Evolutionary conservation across 2,329 filamentous ascomycete species (phyloP), one percentile per base, ranked within the genome.

Genomic region (Ophidiomyces ophidiicola): DNA sequence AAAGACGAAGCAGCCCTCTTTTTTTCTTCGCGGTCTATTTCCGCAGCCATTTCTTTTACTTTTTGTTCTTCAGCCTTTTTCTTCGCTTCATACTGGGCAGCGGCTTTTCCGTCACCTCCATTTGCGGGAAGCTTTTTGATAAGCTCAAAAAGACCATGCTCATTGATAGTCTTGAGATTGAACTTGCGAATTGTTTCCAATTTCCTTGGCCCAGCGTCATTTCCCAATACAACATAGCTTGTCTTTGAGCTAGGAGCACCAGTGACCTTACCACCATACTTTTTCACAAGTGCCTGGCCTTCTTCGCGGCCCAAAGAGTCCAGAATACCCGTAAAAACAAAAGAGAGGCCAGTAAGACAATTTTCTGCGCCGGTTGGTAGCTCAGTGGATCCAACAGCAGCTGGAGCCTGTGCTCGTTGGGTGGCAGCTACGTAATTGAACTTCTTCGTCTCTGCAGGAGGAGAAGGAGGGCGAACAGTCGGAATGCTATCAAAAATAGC

Each of bases 321-420:
- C 26, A 96, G 67, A 17, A 94, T 71, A 17, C 90, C 90, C 0
- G 92, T 98, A 53, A 98, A 98, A 19, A 98, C 90, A 54, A 98
- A 98, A 0, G 77, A 82, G 40, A 96, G 69, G 0, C 92, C 90
- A 39, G 79, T 78, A 41, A 98, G 72, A 55, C 90, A 98, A 50
- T 94, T 92, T 7, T 90, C 83, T 37, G 78, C 78, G 5, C 90
- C 90, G 14, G 75, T 72, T 0, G 90, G 90, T 35, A 94, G 64
- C 11, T 93, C 84, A 20, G 69, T 75, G 7, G 76, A 77, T 15
- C 73, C 68, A 34, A 72, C 71, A 5, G 75, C 73, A 12, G 83
- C 74, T 14, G 76, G 74, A 2, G 75, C 72, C 74, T 79, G 42
- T 68, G 40, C 74, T 69, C 50, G 68, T 59, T 43, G 38, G 26